These are phyloP conservation scores for Lasiosphaeriaceae sp. DNA, from an alignment of 495 filamentous ascomycete species.

Conservation along the genomic window DNA sequence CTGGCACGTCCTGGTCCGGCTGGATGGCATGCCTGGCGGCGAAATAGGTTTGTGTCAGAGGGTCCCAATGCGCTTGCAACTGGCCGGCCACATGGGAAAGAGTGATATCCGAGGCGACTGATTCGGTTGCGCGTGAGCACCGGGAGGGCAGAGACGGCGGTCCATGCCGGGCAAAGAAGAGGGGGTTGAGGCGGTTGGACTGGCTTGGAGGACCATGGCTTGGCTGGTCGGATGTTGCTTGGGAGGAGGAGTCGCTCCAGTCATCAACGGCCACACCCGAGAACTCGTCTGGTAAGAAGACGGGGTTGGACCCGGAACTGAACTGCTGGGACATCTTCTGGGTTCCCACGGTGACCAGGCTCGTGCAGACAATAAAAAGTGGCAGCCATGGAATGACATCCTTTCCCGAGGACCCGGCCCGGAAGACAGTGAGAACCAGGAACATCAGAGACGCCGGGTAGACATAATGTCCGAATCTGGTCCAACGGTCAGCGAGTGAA, in stretches of 20 bases:
- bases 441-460: conserved; percentile 18
- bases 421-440: conserved; percentile 16
- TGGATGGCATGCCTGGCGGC: neutral
- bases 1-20: neutral
- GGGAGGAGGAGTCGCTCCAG: conserved; percentile 7
- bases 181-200: conserved; percentile 5
- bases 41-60: conserved; percentile 14
- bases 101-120: conserved; percentile 16
- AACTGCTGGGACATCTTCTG: conserved; percentile 4
- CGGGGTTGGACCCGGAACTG: neutral
- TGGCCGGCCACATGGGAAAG: conserved; percentile 13
- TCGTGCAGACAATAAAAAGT: conserved; percentile 15
- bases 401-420: conserved; percentile 5
- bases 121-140: conserved; percentile 4
- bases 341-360: conserved; percentile 16
- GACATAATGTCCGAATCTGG: conserved; percentile 14
- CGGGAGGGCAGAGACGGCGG: conserved; percentile 18
- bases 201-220: neutral
- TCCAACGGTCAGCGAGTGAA: neutral
- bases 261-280: conserved; percentile 15
- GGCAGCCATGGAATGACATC: conserved; percentile 27
- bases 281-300: neutral
- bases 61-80: conserved; percentile 16
- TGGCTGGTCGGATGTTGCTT: neutral
- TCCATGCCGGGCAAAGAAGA: conserved; percentile 13